Base-by-base conservation (phyloP, 2,329 filamentous ascomycete species). In the Ceratocystis papillata region DNA sequence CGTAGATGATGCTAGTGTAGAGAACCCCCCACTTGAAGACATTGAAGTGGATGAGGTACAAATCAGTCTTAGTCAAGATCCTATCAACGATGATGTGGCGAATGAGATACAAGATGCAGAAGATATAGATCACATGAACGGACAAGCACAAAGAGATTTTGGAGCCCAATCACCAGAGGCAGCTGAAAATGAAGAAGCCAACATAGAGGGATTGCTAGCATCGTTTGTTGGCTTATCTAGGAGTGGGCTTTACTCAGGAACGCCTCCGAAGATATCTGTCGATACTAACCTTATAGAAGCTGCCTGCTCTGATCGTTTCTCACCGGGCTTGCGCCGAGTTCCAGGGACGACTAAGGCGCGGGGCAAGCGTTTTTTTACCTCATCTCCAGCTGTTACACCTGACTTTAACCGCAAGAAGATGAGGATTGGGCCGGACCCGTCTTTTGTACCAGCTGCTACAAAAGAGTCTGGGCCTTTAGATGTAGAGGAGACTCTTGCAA, bases 31-130 rank as follows among this genome's bases (percentile, higher is more conserved):
- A 1, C 57, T 73, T 6, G 78, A 75, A 68, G 81, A 78, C 68
- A 79, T 87, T 55, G 78, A 86, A 25, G 84, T 90, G 4, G 86
- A 92, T 70, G 86, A 90, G 70, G 77, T 77, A 37, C 80, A 79
- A 25, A 83, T 86, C 30, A 64, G 17, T 28, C 60, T 60, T 59
- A 64, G 41, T 33, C 64, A 66, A 65, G 53, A 28, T 5, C 12
- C 20, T 37, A 20, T 50, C 46, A 30, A 61, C 25, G 37, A 63
- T 28, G 41, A 66, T 33, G 57, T 33, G 30, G 33, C 44, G 44
- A 17, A 59, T 28, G 63, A 28, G 2, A 53, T 50, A 37, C 50
- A 64, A 5, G 46, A 48, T 7, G 37, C 28, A 22, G 28, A 46
- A 20, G 22, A 64, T 30, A 15, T 33, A 17, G 57, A 65, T 20